phyloP scores from a whole-genome alignment of 768 basidiomycete species.

The Phylloporus arenicola region DNA sequence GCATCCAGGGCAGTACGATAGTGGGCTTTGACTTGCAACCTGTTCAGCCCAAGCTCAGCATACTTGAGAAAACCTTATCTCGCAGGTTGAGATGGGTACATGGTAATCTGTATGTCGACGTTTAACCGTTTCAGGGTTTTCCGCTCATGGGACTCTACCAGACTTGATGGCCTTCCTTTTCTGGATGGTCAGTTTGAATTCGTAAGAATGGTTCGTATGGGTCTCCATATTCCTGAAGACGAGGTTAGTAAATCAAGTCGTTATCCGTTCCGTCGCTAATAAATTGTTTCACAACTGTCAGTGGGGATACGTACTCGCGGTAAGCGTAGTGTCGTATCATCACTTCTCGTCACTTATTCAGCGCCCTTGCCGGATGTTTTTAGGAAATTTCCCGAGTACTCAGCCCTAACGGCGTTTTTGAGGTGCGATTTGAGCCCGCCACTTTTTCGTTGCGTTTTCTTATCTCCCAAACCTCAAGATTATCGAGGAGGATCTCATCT shows the following conservation, averaged over 20 bases:
- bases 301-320: conserved; percentile 67
- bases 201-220: conserved; percentile 58
- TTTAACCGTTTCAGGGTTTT: neutral
- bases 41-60: conserved; percentile 46
- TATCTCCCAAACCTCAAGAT: conserved; percentile 38
- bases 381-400: conserved; percentile 68
- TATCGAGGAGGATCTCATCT: conserved; percentile 69
- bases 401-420: conserved; percentile 55
- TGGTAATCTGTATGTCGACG: conserved; percentile 50
- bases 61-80: conserved; percentile 38
- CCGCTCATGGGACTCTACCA: conserved; percentile 24
- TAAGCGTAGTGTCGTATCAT: conserved; percentile 23
- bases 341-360: conserved; percentile 12
- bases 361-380: conserved; percentile 2
- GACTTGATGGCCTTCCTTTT: conserved; percentile 64
- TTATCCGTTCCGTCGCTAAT: conserved; percentile 11
- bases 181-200: conserved; percentile 54
- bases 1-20: conserved; percentile 44
- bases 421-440: conserved; percentile 39
- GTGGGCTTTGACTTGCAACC: conserved; percentile 55
- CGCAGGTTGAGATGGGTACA: conserved; percentile 59
- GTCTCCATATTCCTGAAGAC: conserved; percentile 67
- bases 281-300: conserved; percentile 23
- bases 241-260: conserved; percentile 39
- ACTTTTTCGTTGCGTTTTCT: neutral